A percentile compares a stretch with the other conserved stretches of the same genome.
Evolutionary conservation across 164 flowering plant species (phyloP).

Genomic region (Piper longum): DNA sequence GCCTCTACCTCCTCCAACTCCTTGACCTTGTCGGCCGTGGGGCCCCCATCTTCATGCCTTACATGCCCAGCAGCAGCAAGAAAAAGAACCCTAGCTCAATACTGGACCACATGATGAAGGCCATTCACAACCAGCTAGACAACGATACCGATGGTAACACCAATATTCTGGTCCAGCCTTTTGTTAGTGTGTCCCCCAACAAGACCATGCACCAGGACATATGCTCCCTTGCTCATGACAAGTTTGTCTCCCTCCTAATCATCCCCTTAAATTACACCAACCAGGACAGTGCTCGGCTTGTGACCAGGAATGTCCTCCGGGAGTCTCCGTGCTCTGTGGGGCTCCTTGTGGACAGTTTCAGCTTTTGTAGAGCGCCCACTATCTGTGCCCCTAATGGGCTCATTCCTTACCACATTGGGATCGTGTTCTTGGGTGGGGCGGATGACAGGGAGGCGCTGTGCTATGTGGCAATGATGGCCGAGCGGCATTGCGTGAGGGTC

Average conservation of each 20-base stretch:
- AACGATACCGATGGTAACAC: conserved; percentile 11
- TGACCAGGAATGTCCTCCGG: background rate
- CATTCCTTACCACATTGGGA: conserved; percentile 6
- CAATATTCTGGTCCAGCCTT: conserved; percentile 27
- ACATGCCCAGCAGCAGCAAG: conserved; percentile 7
- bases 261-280: conserved; percentile 22
- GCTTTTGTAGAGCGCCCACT: background rate
- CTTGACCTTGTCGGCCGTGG: conserved; percentile 39
- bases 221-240: conserved; percentile 36
- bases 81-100: background rate
- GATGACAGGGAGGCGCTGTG: conserved; percentile 30
- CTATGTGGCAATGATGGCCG: conserved; percentile 10
- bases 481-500: conserved; percentile 1
- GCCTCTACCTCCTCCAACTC: conserved; percentile 13
- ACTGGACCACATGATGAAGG: conserved; percentile 21
- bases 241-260: conserved; percentile 30
- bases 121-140: conserved; percentile 25
- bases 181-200: conserved; percentile 27
- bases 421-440: conserved; percentile 26
- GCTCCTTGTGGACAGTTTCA: conserved; percentile 17
- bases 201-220: conserved; percentile 61
- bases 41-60: conserved; percentile 38
- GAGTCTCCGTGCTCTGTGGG: conserved; percentile 33
- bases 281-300: background rate
- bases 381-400: conserved; percentile 9